Evolutionary conservation across 2,329 filamentous ascomycete species (phyloP).

Genomic region (Exophiala xenobiotica): DNA sequence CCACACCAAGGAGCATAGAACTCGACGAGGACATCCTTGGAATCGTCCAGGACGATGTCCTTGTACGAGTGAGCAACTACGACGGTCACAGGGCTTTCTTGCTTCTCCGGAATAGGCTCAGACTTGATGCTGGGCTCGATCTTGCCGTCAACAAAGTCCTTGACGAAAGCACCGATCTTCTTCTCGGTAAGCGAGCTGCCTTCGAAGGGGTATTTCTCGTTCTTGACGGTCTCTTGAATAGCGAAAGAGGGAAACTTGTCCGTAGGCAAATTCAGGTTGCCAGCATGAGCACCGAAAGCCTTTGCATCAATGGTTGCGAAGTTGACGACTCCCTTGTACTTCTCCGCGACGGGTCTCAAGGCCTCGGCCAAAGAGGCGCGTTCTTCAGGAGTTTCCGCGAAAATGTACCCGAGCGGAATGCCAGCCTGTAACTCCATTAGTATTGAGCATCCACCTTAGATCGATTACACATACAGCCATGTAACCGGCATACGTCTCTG

Average conservation of each 20-base stretch:
- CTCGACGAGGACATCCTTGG: conserved; percentile 96
- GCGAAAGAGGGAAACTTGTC: conserved; percentile 96
- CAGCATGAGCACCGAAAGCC: conserved; percentile 88
- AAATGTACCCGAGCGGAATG: conserved; percentile 94
- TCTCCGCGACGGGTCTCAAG: conserved; percentile 83
- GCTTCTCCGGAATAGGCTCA: conserved; percentile 89
- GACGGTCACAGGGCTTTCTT: conserved; percentile 83
- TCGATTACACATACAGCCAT: conserved; percentile 63
- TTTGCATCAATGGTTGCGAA: conserved; percentile 97
- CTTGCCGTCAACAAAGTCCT: conserved; percentile 82
- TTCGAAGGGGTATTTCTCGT: conserved; percentile 95
- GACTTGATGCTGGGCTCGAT: conserved; percentile 97
- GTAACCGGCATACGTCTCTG: conserved; percentile 93
- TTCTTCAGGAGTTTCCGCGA: conserved; percentile 88
- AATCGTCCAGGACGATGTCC: conserved; percentile 83
- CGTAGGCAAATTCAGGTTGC: conserved; percentile 94
- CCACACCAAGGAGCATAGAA: conserved; percentile 91
- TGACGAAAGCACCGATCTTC: conserved; percentile 76
- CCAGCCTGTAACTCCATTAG: conserved; percentile 57
- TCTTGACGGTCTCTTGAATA: conserved; percentile 93
- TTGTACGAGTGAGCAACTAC: conserved; percentile 95
- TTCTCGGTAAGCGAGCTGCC: conserved; percentile 72
- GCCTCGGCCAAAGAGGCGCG: conserved; percentile 72
- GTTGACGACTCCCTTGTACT: conserved; percentile 92
- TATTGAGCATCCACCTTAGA: background rate